phyloP scores from a whole-genome alignment of 2,329 filamentous ascomycete genomes.

The Sordariomycetes sp. region DNA sequence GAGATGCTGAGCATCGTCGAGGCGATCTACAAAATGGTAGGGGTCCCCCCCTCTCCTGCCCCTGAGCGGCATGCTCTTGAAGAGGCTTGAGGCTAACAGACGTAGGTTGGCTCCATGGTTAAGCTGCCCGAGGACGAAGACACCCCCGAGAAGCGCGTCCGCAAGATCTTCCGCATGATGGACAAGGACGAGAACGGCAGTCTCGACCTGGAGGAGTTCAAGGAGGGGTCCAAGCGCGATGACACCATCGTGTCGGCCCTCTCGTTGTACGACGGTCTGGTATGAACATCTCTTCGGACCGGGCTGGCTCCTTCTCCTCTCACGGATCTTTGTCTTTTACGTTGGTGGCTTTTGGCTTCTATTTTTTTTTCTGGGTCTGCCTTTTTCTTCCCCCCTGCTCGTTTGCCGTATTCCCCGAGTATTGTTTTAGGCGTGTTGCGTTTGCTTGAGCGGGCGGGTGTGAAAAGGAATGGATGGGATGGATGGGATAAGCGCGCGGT shows the following conservation, averaged over 20 bases:
- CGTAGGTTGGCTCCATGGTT: slow-evolving; percentile 93
- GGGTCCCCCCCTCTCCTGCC: slow-evolving; percentile 3
- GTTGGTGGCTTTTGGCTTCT: neutral
- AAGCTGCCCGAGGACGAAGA: slow-evolving; percentile 98
- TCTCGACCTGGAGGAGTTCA: slow-evolving; percentile 95
- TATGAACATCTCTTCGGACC: slow-evolving; percentile 36
- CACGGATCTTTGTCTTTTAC: neutral
- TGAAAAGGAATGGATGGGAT: neutral
- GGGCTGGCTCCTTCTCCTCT: neutral
- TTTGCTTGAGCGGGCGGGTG: neutral
- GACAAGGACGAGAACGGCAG: slow-evolving; percentile 99
- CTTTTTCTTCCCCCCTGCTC: neutral
- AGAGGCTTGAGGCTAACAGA: neutral
- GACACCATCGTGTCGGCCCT: slow-evolving; percentile 97
- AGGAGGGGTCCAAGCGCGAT: slow-evolving; percentile 96
- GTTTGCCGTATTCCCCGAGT: neutral
- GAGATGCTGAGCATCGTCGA: slow-evolving; percentile 99
- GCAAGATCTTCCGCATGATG: slow-evolving; percentile 99
- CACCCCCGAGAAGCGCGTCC: slow-evolving; percentile 94
- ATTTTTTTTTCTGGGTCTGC: neutral
- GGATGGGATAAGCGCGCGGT: neutral
- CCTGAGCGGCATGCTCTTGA: neutral
- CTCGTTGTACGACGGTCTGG: slow-evolving; percentile 90
- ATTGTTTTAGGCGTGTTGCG: neutral
- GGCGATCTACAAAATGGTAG: slow-evolving; percentile 99